Conservation (phyloP, 2,329 filamentous ascomycete genomes). For the Dactylonectria macrodidyma region DNA sequence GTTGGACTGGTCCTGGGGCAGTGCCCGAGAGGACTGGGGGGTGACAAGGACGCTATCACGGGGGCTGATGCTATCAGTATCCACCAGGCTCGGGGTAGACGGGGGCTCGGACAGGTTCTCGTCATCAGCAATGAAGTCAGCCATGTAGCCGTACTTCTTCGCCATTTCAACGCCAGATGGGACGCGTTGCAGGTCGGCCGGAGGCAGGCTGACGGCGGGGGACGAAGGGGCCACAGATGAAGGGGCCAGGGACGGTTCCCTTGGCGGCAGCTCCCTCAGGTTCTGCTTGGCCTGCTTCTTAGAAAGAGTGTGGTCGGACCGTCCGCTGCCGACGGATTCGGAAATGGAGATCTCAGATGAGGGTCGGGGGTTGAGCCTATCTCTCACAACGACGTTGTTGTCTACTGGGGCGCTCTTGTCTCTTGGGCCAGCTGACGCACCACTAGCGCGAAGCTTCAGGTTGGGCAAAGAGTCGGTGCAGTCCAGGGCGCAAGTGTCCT, state of each 20-base stretch:
- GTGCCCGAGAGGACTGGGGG: constrained; percentile 39
- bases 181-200: constrained; percentile 41
- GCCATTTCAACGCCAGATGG: constrained; percentile 48
- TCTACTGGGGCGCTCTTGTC: constrained; percentile 12
- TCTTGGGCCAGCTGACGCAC: constrained; percentile 33
- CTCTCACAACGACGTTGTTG: background rate
- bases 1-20: constrained; percentile 45
- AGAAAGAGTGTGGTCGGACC: constrained; percentile 42
- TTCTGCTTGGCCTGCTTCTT: constrained; percentile 44
- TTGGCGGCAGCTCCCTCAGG: constrained; percentile 37
- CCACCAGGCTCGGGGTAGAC: constrained; percentile 49
- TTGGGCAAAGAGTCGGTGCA: constrained; percentile 48
- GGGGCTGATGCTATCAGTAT: constrained; percentile 50
- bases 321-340: constrained; percentile 41
- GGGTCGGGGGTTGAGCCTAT: constrained; percentile 22
- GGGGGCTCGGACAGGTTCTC: constrained; percentile 49
- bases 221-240: constrained; percentile 9
- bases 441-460: constrained; percentile 42
- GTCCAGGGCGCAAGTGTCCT: constrained; percentile 65
- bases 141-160: constrained; percentile 48
- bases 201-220: constrained; percentile 28
- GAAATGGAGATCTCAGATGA: constrained; percentile 39
- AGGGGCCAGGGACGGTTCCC: constrained; percentile 36
- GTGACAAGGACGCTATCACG: constrained; percentile 48
- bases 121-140: constrained; percentile 48